Conservation (phyloP, 2,329 filamentous ascomycete genomes). For the Claviceps humidiphila region DNA sequence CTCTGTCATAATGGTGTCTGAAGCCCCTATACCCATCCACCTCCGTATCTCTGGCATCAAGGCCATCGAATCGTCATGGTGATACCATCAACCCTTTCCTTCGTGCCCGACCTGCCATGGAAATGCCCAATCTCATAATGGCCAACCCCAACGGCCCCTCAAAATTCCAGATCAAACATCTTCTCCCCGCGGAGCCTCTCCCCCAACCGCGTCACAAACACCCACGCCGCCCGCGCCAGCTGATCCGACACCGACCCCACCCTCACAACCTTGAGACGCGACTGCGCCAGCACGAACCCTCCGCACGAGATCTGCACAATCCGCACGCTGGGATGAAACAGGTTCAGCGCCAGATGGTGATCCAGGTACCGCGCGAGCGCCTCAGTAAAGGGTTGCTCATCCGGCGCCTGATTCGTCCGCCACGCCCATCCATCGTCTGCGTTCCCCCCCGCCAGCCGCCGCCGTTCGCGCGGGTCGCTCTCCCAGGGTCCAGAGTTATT, state of each 20-base stretch:
- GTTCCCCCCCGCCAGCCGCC: slow-evolving; percentile 32
- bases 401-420: slow-evolving; percentile 17
- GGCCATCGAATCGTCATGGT: no score
- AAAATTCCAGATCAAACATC: slow-evolving; percentile 4
- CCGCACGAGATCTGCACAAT: slow-evolving; percentile 41
- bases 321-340: slow-evolving; percentile 42
- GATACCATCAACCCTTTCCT: neutral
- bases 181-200: slow-evolving; percentile 18
- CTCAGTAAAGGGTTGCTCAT: slow-evolving; percentile 30
- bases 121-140: neutral
- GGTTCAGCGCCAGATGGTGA: slow-evolving; percentile 39
- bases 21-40: no score
- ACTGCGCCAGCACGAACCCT: slow-evolving; percentile 41
- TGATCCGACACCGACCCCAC: slow-evolving; percentile 17
- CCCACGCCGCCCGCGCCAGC: slow-evolving; percentile 23
- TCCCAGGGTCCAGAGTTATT: slow-evolving; percentile 14
- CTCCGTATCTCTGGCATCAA: no score
- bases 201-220: slow-evolving; percentile 23
- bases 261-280: slow-evolving; percentile 33
- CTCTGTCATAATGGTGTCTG: no score
- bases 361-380: slow-evolving; percentile 36
- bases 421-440: slow-evolving; percentile 41
- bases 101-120: neutral
- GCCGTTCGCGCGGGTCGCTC: slow-evolving; percentile 23
- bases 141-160: neutral